Percentiles rank a stretch among this genome's conserved stretches.
These are phyloP conservation scores for Cladorrhinum samala DNA, from an alignment of 495 filamentous ascomycete species.

Conservation along the genomic window DNA sequence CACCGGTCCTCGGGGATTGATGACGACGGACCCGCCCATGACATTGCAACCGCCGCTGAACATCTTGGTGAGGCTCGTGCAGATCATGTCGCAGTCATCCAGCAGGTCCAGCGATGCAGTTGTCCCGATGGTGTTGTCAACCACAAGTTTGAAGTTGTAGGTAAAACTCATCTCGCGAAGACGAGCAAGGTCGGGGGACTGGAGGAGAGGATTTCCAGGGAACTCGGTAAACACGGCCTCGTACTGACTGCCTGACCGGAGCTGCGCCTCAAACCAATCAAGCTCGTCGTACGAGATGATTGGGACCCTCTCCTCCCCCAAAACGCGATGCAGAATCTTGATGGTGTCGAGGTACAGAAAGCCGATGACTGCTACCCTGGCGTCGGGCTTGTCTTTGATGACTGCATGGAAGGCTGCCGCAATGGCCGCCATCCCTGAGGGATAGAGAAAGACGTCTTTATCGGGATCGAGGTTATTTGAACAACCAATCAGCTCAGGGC, in stretches of 20 bases:
- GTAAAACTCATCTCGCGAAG: constrained; percentile 1
- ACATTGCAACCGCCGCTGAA: constrained; percentile 24
- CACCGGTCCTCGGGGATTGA: neutral
- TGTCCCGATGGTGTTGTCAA: constrained; percentile 27
- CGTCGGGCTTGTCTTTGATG: neutral
- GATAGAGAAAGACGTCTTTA: constrained; percentile 19
- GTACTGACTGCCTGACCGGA: neutral
- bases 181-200: constrained; percentile 9
- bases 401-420: neutral
- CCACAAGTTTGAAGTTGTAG: constrained; percentile 12
- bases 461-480: neutral
- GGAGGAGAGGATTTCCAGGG: constrained; percentile 24
- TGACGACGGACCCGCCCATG: constrained; percentile 18
- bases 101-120: constrained; percentile 13
- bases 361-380: neutral
- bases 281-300: constrained; percentile 4
- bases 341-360: constrained; percentile 28
- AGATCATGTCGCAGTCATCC: constrained; percentile 12
- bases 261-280: neutral
- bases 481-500: too few relatives aligned
- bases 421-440: constrained; percentile 20
- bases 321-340: constrained; percentile 14
- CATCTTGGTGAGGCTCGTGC: constrained; percentile 28
- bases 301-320: constrained; percentile 1
- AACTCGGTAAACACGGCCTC: constrained; percentile 23